Conservation (phyloP, 352 stramenopile species). For the Pythium volutum region DNA sequence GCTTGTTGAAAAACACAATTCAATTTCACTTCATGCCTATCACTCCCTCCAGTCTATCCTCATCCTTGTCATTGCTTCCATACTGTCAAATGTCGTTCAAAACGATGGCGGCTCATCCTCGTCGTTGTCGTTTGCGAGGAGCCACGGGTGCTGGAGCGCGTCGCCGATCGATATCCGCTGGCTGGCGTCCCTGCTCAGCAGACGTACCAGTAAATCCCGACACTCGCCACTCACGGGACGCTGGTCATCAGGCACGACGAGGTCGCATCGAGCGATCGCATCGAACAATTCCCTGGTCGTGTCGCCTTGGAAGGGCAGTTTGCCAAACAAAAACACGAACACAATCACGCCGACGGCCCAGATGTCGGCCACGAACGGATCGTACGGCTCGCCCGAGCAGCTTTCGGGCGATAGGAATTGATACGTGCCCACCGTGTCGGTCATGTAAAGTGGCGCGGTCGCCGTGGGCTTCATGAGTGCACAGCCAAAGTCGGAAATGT, state of each 20-base stretch:
- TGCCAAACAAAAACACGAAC: slow-evolving; percentile 84
- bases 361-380: slow-evolving; percentile 79
- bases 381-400: slow-evolving; percentile 78
- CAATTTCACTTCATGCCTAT: not conserved
- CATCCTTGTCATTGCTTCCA: not conserved
- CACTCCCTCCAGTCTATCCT: not conserved
- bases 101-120: slow-evolving; percentile 69
- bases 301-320: slow-evolving; percentile 74
- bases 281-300: slow-evolving; percentile 79
- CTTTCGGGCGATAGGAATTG: slow-evolving; percentile 89
- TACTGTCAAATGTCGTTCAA: slow-evolving; percentile 25
- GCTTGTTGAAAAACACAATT: not conserved
- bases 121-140: slow-evolving; percentile 34
- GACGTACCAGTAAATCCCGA: slow-evolving; percentile 42
- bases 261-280: slow-evolving; percentile 49
- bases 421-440: slow-evolving; percentile 87
- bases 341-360: slow-evolving; percentile 85
- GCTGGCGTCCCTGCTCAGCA: slow-evolving; percentile 49
- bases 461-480: slow-evolving; percentile 33
- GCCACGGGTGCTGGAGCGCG: slow-evolving; percentile 61
- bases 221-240: slow-evolving; percentile 29
- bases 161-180: slow-evolving; percentile 54
- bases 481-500: slow-evolving; percentile 88
- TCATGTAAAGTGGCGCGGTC: slow-evolving; percentile 30
- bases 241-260: slow-evolving; percentile 30